A percentile compares a stretch with the other conserved stretches of the same genome.
Evolutionary conservation across 768 basidiomycete species (phyloP).

Genomic region (Clitopilus passeckerianus): DNA sequence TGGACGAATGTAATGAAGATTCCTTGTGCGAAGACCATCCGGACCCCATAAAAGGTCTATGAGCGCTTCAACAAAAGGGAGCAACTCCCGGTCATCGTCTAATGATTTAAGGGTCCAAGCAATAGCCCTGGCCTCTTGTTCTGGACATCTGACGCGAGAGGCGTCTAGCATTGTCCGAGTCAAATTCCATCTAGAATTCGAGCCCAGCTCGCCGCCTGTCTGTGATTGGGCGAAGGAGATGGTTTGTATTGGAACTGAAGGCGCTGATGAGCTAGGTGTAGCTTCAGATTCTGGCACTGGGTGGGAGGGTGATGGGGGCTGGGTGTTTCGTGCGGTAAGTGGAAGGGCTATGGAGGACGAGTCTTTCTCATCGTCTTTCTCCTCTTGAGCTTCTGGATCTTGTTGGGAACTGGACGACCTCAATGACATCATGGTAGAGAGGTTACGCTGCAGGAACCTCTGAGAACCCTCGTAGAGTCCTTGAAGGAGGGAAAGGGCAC

Average conservation of each 20-base stretch:
- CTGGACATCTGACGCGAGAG: conserved; percentile 10
- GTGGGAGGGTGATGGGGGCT: conserved; percentile 20
- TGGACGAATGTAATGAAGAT: not conserved
- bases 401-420: no score
- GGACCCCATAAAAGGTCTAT: not conserved
- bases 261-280: not conserved
- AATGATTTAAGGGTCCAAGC: conserved; percentile 28
- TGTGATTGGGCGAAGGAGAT: not conserved
- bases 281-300: conserved; percentile 17
- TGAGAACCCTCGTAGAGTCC: not conserved
- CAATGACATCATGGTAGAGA: no score
- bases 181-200: not conserved
- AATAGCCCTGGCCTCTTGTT: conserved; percentile 29
- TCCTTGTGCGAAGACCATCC: not conserved
- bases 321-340: not conserved
- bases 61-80: conserved; percentile 25
- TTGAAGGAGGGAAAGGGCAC: not conserved
- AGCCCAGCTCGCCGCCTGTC: not conserved
- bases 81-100: conserved; percentile 24
- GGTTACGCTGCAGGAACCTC: no score
- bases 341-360: no score
- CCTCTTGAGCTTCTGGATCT: no score
- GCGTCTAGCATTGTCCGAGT: not conserved
- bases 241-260: not conserved
- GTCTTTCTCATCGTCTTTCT: no score